phyloP scores from a whole-genome alignment of 768 basidiomycete species.

The Boletales sp. region DNA sequence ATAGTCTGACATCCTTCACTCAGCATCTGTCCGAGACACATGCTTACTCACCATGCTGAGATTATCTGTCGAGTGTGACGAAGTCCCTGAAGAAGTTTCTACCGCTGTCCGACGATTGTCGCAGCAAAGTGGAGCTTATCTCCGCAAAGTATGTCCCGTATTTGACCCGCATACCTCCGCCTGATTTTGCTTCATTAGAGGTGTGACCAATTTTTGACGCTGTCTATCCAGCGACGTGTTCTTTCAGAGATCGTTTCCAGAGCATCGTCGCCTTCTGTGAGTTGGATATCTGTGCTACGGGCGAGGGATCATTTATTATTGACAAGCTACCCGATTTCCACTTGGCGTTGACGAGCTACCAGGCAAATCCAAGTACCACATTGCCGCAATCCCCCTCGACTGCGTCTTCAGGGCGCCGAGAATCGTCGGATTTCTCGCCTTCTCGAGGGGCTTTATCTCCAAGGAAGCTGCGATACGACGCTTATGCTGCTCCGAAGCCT shows the following conservation, averaged over 20 bases:
- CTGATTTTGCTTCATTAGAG: conserved; percentile 42
- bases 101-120: conserved; percentile 41
- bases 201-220: conserved; percentile 61
- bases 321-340: conserved; percentile 71
- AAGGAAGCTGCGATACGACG: conserved; percentile 61
- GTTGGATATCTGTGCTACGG: conserved; percentile 15
- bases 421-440: conserved; percentile 15
- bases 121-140: conserved; percentile 47
- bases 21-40: conserved; percentile 72
- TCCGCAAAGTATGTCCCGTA: conserved; percentile 49
- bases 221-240: conserved; percentile 41
- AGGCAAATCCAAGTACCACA: conserved; percentile 6
- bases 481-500: conserved; percentile 62
- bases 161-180: background rate
- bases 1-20: background rate
- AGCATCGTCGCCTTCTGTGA: conserved; percentile 56
- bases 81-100: conserved; percentile 45
- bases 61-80: conserved; percentile 54
- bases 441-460: conserved; percentile 29
- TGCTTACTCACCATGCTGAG: conserved; percentile 71
- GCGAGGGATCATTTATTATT: conserved; percentile 3
- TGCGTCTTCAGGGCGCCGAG: conserved; percentile 14
- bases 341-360: conserved; percentile 41
- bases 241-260: conserved; percentile 46
- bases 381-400: conserved; percentile 9